phyloP scores from a whole-genome alignment of 129 eudicot genomes.

The Saposhnikovia divaricata region DNA sequence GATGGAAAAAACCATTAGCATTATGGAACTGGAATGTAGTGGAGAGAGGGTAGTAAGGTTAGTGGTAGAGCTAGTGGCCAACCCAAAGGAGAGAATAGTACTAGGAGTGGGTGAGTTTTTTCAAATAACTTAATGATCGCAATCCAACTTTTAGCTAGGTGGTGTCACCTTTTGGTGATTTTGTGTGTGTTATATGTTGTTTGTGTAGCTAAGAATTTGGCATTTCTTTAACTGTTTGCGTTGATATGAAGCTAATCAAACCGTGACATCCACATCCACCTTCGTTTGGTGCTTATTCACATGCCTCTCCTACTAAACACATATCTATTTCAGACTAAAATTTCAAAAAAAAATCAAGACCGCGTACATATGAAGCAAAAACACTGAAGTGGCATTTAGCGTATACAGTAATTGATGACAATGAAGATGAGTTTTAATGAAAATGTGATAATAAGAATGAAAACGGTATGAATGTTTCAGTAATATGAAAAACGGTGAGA shows the following conservation, averaged over 20 bases:
- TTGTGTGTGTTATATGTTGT: neutral
- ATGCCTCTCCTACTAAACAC: slow-evolving; percentile 25
- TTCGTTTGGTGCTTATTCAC: slow-evolving; percentile 33
- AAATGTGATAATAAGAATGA: too few relatives aligned
- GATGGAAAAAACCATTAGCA: neutral
- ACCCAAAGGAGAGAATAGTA: slow-evolving; percentile 16
- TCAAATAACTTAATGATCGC: slow-evolving; percentile 34
- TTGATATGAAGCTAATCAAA: slow-evolving; percentile 55
- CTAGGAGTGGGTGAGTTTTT: slow-evolving; percentile 12
- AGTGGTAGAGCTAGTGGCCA: slow-evolving; percentile 25
- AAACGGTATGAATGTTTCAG: too few relatives aligned
- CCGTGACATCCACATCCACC: slow-evolving; percentile 38
- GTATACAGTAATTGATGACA: too few relatives aligned
- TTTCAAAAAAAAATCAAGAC: too few relatives aligned
- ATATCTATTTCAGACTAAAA: too few relatives aligned
- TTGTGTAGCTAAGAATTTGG: slow-evolving; percentile 5
- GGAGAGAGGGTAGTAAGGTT: neutral
- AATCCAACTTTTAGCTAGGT: slow-evolving; percentile 25
- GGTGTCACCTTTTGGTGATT: slow-evolving; percentile 14
- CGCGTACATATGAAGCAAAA: too few relatives aligned
- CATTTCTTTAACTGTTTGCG: slow-evolving; percentile 32
- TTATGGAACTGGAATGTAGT: neutral
- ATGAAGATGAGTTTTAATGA: too few relatives aligned
- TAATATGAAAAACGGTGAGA: too few relatives aligned
- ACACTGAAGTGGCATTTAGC: too few relatives aligned